phyloP scores from a whole-genome alignment of 2,329 filamentous ascomycete genomes.

The Dactylellina parvicollis region DNA sequence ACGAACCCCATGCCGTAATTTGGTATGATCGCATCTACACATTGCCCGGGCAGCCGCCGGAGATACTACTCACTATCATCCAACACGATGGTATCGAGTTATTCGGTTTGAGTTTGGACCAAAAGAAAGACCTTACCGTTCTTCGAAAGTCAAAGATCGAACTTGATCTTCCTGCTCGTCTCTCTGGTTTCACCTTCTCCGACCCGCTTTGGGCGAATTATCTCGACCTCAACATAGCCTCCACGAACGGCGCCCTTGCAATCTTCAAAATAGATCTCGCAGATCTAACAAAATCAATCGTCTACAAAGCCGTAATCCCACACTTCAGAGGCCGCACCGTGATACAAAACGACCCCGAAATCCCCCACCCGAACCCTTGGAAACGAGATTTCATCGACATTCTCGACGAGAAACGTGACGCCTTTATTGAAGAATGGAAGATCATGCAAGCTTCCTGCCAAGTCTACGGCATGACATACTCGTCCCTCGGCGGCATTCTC shows the following conservation, averaged over 20 bases:
- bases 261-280: constrained; percentile 44
- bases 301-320: constrained; percentile 29
- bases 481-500: constrained; percentile 37
- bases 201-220: constrained; percentile 47
- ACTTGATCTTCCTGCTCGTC: constrained; percentile 29
- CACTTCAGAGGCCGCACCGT: constrained; percentile 20
- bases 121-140: neutral
- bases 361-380: constrained; percentile 30
- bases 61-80: constrained; percentile 29
- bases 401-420: constrained; percentile 40
- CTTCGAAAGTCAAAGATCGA: constrained; percentile 15
- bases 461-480: constrained; percentile 50
- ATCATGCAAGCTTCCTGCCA: constrained; percentile 46
- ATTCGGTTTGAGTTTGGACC: constrained; percentile 23
- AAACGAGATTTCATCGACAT: constrained; percentile 49
- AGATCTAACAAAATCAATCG: constrained; percentile 21
- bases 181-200: constrained; percentile 35
- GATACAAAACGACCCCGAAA: constrained; percentile 23
- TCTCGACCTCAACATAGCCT: constrained; percentile 38
- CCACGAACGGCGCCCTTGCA: constrained; percentile 38
- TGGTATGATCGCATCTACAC: constrained; percentile 38
- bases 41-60: constrained; percentile 1
- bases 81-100: constrained; percentile 41
- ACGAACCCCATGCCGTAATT: constrained; percentile 35
- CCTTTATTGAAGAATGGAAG: constrained; percentile 47